Evolutionary conservation across 208 protist species (phyloP), one percentile per base, ranked within the genome.

Genomic region (Blastocrithidia nonstop): DNA sequence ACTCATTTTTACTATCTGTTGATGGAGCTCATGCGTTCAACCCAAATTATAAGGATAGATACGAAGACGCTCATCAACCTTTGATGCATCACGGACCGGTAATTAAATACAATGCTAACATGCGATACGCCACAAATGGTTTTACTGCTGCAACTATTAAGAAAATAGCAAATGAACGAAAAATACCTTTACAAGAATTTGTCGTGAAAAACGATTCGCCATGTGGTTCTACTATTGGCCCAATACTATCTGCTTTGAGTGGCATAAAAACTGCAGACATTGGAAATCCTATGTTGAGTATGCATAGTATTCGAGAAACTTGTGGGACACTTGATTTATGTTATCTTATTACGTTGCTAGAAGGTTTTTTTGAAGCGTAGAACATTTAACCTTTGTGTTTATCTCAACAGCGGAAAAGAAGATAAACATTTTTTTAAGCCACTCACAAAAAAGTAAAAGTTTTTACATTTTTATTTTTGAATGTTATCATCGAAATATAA

Each of bases 231-330:
- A 98, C 96, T 0, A 98, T 98, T 45, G 96, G 96, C 7, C 96
- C 96, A 3, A 98, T 98, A 45, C 61, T 96, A 3, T 80, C 93
- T 0, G 55, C 89, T 5, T 50, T 76, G 1, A 81, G 77, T 19
- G 94, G 93, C 19, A 96, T 98, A n/a, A 60, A 88, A 40, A 96
- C 93, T 3, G 81, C 95, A 9, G 96, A 98, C 70, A 75, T 98
- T 49, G 96, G 96, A 41, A 96, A 89, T 54, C 71, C 95, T 6
- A 93, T 97, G 80, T 66, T 97, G 7, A 83, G 69, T 46, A 98
- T 98, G 96, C 96, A 98, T 62, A 92, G 74, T 40, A 88, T 98
- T 38, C 75, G 96, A 19, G 96, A 98, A 61, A 95, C 90, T 67
- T 95, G 90, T 58, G 95, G 94, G 22, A 78, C 68, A 0, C 54